phyloP scores from a whole-genome alignment of 2,329 filamentous ascomycete species.

The Aspergillus transmontanensis region DNA sequence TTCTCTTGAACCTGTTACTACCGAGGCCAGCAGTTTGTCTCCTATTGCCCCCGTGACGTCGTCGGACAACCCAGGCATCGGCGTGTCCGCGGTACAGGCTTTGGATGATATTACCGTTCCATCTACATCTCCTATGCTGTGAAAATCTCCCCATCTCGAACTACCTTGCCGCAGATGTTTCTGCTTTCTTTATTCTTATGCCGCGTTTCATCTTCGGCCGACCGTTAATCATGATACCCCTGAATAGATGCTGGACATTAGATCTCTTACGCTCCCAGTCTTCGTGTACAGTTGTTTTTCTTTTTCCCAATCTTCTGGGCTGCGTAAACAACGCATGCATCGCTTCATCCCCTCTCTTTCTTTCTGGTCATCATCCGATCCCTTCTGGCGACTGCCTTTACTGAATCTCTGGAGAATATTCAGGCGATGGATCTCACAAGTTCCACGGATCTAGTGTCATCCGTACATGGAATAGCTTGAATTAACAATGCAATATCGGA shows the following conservation, averaged over 20 bases:
- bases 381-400: neutral
- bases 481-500: neutral
- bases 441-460: neutral
- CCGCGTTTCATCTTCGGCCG: constrained; percentile 13
- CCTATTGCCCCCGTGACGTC: constrained; percentile 5
- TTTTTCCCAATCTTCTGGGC: neutral
- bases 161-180: neutral
- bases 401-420: neutral
- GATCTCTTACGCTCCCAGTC: constrained; percentile 12
- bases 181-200: neutral
- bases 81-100: constrained; percentile 21
- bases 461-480: neutral
- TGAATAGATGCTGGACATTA: constrained; percentile 19
- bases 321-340: neutral
- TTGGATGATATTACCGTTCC: constrained; percentile 23
- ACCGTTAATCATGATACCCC: constrained; percentile 36
- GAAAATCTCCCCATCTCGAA: constrained; percentile 2
- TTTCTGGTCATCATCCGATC: neutral
- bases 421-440: neutral
- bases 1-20: constrained; percentile 30
- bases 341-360: neutral
- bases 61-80: constrained; percentile 1
- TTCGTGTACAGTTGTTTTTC: constrained; percentile 7
- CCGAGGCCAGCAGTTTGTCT: constrained; percentile 6
- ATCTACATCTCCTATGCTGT: constrained; percentile 26